These are phyloP conservation scores for Astrephomene gubernaculifera DNA, from an alignment of 139 green algal genomes.

Conservation along the genomic window DNA sequence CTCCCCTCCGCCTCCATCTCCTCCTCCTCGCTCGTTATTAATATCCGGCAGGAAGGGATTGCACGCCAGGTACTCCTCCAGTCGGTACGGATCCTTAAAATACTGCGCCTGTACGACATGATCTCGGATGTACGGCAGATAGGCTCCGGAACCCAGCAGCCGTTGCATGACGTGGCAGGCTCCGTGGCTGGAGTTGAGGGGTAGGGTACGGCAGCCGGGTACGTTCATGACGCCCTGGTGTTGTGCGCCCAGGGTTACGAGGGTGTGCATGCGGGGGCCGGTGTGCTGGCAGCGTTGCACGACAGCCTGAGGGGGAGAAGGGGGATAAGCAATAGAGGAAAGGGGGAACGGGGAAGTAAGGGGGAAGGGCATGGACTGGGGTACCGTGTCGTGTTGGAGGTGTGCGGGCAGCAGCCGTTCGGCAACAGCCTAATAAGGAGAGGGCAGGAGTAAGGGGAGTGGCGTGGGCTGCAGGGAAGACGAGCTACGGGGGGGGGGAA, in stretches of 20 bases:
- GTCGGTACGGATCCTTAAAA: conserved; percentile 67
- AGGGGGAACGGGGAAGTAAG: too few species aligned
- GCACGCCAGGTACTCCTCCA: conserved; percentile 73
- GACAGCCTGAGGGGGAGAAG: conserved; percentile 66
- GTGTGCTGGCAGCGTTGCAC: conserved; percentile 83
- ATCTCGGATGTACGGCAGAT: conserved; percentile 74
- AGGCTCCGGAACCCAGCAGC: conserved; percentile 70
- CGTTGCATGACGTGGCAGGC: conserved; percentile 54
- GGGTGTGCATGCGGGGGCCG: conserved; percentile 64
- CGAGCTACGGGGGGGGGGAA: too few species aligned
- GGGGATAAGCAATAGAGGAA: too few species aligned
- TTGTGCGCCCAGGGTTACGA: conserved; percentile 89
- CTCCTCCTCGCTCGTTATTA: conserved; percentile 89
- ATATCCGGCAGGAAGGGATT: conserved; percentile 89
- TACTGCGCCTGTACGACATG: conserved; percentile 77
- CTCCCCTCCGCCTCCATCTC: background rate
- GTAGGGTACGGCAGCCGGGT: conserved; percentile 69
- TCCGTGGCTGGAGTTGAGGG: conserved; percentile 31
- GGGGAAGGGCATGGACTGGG: too few species aligned
- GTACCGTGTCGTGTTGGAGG: too few species aligned
- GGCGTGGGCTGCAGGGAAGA: too few species aligned
- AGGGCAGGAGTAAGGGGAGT: too few species aligned
- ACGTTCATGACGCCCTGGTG: conserved; percentile 86
- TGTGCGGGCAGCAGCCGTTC: too few species aligned
- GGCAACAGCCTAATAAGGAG: too few species aligned